Conservation (phyloP, 2,329 filamentous ascomycete genomes). For the Penicillium italicum region DNA sequence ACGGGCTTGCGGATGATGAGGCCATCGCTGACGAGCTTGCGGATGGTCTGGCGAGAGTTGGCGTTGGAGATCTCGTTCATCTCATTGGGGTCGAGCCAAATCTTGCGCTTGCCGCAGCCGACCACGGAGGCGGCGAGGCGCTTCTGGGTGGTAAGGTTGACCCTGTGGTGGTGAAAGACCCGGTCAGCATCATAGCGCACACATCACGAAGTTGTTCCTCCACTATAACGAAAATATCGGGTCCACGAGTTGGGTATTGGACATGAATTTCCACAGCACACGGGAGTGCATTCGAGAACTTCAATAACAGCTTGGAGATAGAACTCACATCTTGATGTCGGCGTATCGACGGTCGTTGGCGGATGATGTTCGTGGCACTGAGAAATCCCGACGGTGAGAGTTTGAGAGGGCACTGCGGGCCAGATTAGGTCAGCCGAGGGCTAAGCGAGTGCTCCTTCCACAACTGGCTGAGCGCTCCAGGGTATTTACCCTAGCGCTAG, state of each 20-base stretch:
- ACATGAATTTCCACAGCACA: slow-evolving; percentile 3
- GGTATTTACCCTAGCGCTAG: slow-evolving; percentile 13
- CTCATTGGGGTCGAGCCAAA: slow-evolving; percentile 99
- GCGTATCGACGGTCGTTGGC: slow-evolving; percentile 47
- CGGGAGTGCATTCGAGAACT: slow-evolving; percentile 20
- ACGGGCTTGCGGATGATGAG: slow-evolving; percentile 99
- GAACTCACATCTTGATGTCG: slow-evolving; percentile 47
- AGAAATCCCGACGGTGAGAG: slow-evolving; percentile 40
- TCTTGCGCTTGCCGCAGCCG: slow-evolving; percentile 99
- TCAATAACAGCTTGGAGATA: slow-evolving; percentile 26
- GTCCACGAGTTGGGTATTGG: slow-evolving; percentile 9
- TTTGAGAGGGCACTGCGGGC: slow-evolving; percentile 35
- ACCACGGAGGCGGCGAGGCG: slow-evolving; percentile 98
- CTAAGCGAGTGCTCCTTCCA: slow-evolving; percentile 33
- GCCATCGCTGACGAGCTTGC: slow-evolving; percentile 99
- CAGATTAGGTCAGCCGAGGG: slow-evolving; percentile 39
- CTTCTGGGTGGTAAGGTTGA: slow-evolving; percentile 99
- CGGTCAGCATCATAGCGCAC: slow-evolving; percentile 32
- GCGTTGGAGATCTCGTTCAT: slow-evolving; percentile 99
- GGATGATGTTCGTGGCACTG: slow-evolving; percentile 45
- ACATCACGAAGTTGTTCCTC: slow-evolving; percentile 14
- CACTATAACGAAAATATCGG: slow-evolving; percentile 13
- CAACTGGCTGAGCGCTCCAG: slow-evolving; percentile 1
- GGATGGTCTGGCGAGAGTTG: slow-evolving; percentile 99
- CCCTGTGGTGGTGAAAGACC: slow-evolving; percentile 59